Conservation (phyloP, 176 grass and related monocot genomes). For the Zoysia pacifica region DNA sequence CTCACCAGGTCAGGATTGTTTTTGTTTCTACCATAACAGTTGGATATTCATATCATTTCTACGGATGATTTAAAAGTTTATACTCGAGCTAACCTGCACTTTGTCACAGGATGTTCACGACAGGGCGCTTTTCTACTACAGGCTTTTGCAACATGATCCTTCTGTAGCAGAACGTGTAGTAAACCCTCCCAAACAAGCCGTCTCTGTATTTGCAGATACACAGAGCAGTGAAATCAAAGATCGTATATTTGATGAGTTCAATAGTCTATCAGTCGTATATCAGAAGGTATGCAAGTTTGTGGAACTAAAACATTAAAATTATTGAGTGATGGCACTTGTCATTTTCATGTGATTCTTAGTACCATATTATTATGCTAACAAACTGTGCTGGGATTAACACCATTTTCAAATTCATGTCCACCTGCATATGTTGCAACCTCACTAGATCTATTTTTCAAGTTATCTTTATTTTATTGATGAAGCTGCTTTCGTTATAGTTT, state of each 20-base stretch:
- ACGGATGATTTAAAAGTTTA: constrained; percentile 8
- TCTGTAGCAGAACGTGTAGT: constrained; percentile 81
- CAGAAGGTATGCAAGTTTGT: constrained; percentile 68
- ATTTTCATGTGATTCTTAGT: no score
- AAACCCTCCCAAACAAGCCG: constrained; percentile 98
- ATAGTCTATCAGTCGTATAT: constrained; percentile 87
- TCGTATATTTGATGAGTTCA: constrained; percentile 99
- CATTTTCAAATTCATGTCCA: no score
- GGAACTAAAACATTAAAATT: not conserved
- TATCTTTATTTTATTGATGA: not conserved
- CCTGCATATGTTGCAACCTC: no score
- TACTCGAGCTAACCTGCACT: constrained; percentile 31
- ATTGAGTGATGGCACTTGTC: no score
- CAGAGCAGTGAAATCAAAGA: constrained; percentile 99
- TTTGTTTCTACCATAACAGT: not conserved
- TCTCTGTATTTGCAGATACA: constrained; percentile 98
- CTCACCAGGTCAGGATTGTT: constrained; percentile 67
- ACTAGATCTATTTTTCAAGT: no score
- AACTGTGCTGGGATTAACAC: no score
- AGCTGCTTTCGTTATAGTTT: not conserved
- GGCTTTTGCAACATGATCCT: constrained; percentile 91
- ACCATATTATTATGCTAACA: no score
- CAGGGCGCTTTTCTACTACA: constrained; percentile 95
- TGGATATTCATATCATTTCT: constrained; percentile 14
- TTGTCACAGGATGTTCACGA: constrained; percentile 94